phyloP scores from a whole-genome alignment of 2,329 filamentous ascomycete genomes.

The Scedosporium minutisporum region DNA sequence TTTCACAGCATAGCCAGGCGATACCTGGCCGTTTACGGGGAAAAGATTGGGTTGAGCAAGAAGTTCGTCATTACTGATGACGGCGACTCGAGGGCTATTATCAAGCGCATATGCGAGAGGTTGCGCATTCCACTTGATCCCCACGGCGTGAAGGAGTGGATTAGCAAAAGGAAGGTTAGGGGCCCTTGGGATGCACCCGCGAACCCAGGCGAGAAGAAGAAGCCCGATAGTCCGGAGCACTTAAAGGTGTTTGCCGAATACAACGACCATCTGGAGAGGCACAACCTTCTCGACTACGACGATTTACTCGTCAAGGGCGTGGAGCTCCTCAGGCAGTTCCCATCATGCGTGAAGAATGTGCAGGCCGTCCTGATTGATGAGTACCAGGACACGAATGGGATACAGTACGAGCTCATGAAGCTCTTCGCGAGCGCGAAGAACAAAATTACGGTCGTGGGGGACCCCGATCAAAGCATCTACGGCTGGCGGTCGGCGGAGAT shows the following conservation, averaged over 20 bases:
- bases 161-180: conserved; percentile 57
- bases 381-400: conserved; percentile 92
- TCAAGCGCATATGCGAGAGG: conserved; percentile 76
- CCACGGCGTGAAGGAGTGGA: conserved; percentile 60
- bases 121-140: conserved; percentile 59
- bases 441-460: conserved; percentile 88
- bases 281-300: conserved; percentile 88
- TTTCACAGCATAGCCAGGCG: conserved; percentile 88
- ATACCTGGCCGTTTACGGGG: conserved; percentile 76
- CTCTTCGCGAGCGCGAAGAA: conserved; percentile 64
- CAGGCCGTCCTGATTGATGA: conserved; percentile 91
- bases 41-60: conserved; percentile 68
- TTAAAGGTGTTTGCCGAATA: conserved; percentile 65
- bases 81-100: conserved; percentile 66
- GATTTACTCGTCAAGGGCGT: conserved; percentile 80
- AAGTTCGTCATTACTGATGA: conserved; percentile 90
- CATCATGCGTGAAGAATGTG: conserved; percentile 78
- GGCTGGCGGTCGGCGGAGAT: conserved; percentile 91
- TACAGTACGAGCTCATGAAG: conserved; percentile 91
- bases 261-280: conserved; percentile 60
- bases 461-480: conserved; percentile 97
- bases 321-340: conserved; percentile 63
- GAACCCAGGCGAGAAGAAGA: conserved; percentile 21
- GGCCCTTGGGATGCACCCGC: conserved; percentile 21
- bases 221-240: conserved; percentile 46